Evolutionary conservation across 148 eudicot genomes (phyloP), one percentile per base, ranked within the genome.

Genomic region (Vaccinium macrocarpon): DNA sequence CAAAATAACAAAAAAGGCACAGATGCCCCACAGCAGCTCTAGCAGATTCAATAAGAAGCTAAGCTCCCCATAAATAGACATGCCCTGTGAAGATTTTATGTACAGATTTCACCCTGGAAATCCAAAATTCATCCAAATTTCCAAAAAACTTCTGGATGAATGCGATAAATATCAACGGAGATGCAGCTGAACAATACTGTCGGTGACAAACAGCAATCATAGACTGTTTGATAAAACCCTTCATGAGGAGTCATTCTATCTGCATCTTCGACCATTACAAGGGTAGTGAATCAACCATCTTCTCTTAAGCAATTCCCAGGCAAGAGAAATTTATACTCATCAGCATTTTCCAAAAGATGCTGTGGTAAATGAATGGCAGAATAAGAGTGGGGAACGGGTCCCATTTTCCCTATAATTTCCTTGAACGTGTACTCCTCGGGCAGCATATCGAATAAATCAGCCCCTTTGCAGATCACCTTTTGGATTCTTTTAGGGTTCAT

Each of bases 281-380:
- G 78, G 15, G 27, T 75, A 55, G 48, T 15, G 14, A 25, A 80
- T 91, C 90, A 91, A 71, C 91, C 91, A 82, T 93, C 83, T 86
- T 93, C 98, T 86, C 98, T 88, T 42, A 86, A 6, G 85, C 98
- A 94, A 84, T 93, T 91, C 38, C 95, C 95, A 6, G 98, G 98
- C 87, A 94, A 86, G 19, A 94, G 91, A 86, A 89, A 94, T 35
- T 89, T 90, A 61, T 89, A 94, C 79, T 88, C 84, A 4, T 92
- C 92, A 0, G 98, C 91, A 51, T 94, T 91, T 86, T 94, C 93
- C 88, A 92, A 87, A 76, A 94, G 93, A 85, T 86, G 89, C 0
- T 92, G 85, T 6, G 98, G 98, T 51, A 94, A 87, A 87, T 94
- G 94, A 70, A 94, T 93, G 1, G 98, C 98, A 1, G 98, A 92